These are phyloP conservation scores for Zasmidium angulare DNA, from an alignment of 2,329 filamentous ascomycete genomes.

Conservation along the genomic window DNA sequence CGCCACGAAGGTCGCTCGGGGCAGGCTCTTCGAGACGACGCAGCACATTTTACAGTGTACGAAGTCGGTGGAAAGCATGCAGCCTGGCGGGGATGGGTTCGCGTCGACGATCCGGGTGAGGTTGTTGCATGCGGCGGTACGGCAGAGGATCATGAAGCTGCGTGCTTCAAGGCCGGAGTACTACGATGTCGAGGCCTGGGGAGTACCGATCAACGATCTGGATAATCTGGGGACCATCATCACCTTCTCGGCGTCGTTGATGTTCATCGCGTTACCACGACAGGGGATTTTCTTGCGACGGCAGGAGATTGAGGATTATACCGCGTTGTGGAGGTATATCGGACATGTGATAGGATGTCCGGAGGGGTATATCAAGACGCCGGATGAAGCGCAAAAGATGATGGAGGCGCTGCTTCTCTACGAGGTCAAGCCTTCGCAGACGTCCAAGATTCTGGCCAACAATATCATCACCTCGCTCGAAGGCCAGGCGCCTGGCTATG, in stretches of 20 bases:
- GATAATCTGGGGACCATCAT: constrained; percentile 71
- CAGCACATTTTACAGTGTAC: constrained; percentile 75
- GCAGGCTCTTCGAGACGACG: constrained; percentile 69
- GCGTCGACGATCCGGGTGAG: constrained; percentile 66
- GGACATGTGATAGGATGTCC: constrained; percentile 71
- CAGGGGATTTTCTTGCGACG: constrained; percentile 67
- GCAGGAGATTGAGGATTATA: constrained; percentile 67
- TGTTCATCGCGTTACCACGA: constrained; percentile 68
- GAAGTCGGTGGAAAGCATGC: constrained; percentile 61
- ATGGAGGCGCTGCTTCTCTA: constrained; percentile 68
- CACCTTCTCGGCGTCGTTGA: constrained; percentile 66
- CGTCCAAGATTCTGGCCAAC: constrained; percentile 65
- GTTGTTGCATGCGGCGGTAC: constrained; percentile 67
- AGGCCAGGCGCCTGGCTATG: constrained; percentile 63
- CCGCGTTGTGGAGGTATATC: constrained; percentile 74
- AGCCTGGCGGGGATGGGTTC: constrained; percentile 67
- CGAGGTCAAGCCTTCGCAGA: constrained; percentile 65
- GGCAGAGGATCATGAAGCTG: constrained; percentile 63
- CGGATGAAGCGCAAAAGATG: constrained; percentile 56
- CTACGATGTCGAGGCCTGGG: constrained; percentile 59
- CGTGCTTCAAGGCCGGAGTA: constrained; percentile 58
- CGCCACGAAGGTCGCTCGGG: constrained; percentile 63
- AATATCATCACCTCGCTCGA: constrained; percentile 73
- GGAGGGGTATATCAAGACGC: constrained; percentile 53
- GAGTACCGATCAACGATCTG: constrained; percentile 72